Conservation (phyloP, 305 asterid genomes). For the Plantago coronopus region DNA sequence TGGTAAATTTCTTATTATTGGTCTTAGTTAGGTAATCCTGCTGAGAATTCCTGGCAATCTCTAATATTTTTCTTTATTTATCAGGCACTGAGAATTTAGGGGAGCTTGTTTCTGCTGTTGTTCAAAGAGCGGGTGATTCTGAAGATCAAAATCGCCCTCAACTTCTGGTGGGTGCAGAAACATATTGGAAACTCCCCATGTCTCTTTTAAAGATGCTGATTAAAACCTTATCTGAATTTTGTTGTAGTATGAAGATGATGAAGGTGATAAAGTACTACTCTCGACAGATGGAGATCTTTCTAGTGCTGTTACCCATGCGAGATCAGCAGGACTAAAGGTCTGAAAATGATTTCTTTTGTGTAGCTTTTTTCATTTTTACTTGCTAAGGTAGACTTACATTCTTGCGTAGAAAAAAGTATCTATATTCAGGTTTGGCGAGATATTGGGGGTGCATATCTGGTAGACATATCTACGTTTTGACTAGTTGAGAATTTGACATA, state of each 20-base stretch:
- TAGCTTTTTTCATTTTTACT: conserved; percentile 7
- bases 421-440: too few relatives aligned
- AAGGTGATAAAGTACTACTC: conserved; percentile 89
- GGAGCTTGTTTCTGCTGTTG: conserved; percentile 75
- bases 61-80: conserved; percentile 8
- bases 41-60: conserved; percentile 10
- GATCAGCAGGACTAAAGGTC: conserved; percentile 73
- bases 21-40: conserved; percentile 7
- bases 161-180: conserved; percentile 60
- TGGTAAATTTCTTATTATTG: background rate
- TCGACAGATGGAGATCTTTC: conserved; percentile 72
- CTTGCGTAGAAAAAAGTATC: too few relatives aligned
- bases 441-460: too few relatives aligned
- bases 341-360: conserved; percentile 10
- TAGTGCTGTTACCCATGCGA: conserved; percentile 72
- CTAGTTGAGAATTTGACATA: too few relatives aligned
- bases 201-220: conserved; percentile 17
- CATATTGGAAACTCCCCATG: background rate
- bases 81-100: conserved; percentile 70
- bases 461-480: too few relatives aligned
- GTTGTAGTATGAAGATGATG: conserved; percentile 87
- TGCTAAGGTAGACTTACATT: too few relatives aligned
- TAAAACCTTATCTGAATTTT: conserved; percentile 17
- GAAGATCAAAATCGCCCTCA: conserved; percentile 49
- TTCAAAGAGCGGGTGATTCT: conserved; percentile 58